A percentile compares a stretch with the other conserved stretches of the same genome.
phyloP scores from a whole-genome alignment of 345 rosid species.

The Rhizophora apiculata region DNA sequence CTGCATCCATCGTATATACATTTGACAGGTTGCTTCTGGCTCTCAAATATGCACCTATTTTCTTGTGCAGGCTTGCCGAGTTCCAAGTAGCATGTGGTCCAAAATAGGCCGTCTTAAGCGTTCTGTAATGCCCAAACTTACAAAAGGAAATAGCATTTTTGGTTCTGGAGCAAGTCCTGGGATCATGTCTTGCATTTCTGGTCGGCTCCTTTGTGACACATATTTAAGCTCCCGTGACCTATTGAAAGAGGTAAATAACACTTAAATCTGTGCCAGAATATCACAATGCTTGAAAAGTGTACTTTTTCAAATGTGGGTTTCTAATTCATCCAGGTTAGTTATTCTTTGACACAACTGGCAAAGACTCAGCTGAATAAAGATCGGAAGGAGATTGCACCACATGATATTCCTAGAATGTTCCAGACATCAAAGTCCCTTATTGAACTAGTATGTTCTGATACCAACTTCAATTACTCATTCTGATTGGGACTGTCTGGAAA shows the following conservation, averaged over 20 bases:
- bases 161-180: slow-evolving; percentile 97
- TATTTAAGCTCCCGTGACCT: slow-evolving; percentile 85
- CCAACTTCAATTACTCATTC: slow-evolving; percentile 2
- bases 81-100: slow-evolving; percentile 92
- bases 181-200: slow-evolving; percentile 91
- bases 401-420: slow-evolving; percentile 79
- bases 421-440: slow-evolving; percentile 66
- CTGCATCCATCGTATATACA: slow-evolving; percentile 6
- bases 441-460: slow-evolving; percentile 71
- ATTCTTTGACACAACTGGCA: slow-evolving; percentile 90
- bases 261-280: slow-evolving; percentile 16
- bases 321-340: slow-evolving; percentile 74
- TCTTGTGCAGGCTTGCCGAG: slow-evolving; percentile 71
- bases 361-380: slow-evolving; percentile 85
- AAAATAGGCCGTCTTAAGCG: slow-evolving; percentile 97
- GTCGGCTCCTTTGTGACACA: slow-evolving; percentile 93
- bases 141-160: slow-evolving; percentile 62
- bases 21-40: slow-evolving; percentile 4
- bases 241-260: slow-evolving; percentile 65
- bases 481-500: background rate
- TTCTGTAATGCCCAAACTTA: slow-evolving; percentile 83
- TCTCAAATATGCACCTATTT: background rate
- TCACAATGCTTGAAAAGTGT: slow-evolving; percentile 11
- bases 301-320: slow-evolving; percentile 22
- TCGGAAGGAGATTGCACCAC: slow-evolving; percentile 78